Evolutionary conservation across 805 yeast species (phyloP), one percentile per base, ranked within the genome.

Genomic region (Yarrowia sp.): DNA sequence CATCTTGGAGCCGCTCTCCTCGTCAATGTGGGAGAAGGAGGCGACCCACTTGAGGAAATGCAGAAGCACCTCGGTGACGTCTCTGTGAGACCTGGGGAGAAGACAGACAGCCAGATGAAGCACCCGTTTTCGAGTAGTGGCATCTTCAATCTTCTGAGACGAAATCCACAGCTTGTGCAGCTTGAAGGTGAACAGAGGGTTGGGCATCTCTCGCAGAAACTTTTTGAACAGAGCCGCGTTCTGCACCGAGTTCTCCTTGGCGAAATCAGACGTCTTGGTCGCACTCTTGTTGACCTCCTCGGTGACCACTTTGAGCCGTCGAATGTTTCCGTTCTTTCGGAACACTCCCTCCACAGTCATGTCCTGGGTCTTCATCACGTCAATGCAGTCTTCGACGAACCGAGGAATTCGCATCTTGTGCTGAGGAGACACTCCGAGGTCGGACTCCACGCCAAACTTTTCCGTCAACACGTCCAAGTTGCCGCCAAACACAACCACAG

Each of bases 271-370:
- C 9, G 87, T 83, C 68, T 82, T 85, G 24, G 86, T 83, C 1
- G 97, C 97, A 71, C 84, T 82, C 53, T 83, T 80, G 77, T 95
- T 95, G 71, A 94, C 88, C 58, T 81, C 83, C 66, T 86, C 91
- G 0, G 92, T 85, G 68, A 93, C 79, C 71, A 88, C 90, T 72
- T 89, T 86, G 63, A 94, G 80, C 53, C 90, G 84, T 73, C 92
- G 87, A 74, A 95, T 93, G 75, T 95, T 95, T 74, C 99, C 99
- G 75, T 95, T 95, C 75, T 93, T 89, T 73, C 99, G 86, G 83
- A 95, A 95, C 5, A 95, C 89, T 69, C 99, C 99, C 77, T 95
- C 99, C 10, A 79, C 92, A 2, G 98, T 91, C 89, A 94, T 86
- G 78, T 95, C 98, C 82, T 91, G 92, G 69, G 89, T 94, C 66